Evolutionary conservation across 148 eudicot genomes (phyloP), one percentile per base, ranked within the genome.

Genomic region (Nepenthes mirabilis): DNA sequence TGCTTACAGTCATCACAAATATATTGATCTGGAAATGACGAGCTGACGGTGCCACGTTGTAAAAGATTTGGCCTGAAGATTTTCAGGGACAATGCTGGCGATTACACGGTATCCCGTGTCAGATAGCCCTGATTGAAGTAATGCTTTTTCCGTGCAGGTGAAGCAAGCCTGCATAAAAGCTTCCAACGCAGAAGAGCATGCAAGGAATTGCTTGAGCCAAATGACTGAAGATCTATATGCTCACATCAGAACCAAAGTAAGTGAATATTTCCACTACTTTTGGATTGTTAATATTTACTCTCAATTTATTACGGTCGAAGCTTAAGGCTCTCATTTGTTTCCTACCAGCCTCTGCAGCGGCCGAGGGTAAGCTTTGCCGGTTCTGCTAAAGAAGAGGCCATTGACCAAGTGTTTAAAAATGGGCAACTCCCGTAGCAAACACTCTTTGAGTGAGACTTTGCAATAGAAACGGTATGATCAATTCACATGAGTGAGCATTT

Each of bases 221-320:
- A 78, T 83, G 88, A 73, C 69, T 32, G 65, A 56, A 61, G 93
- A 86, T 68, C 83, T 86, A 33, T 68, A 12, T 47, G 65, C 64
- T 59, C 88, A 86, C 47, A 78, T 80, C 74, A 76, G 93, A 73
- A 79, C 56, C 61, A 79, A 67, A 71, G 88, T 86, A 72, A 33
- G 61, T 53, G 6, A 58, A 43, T 9, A 36, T 59, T 55, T 43
- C n/a, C 35, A 10, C 23, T 23, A 12, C 11, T 10, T 14, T 34
- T 62, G 2, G 11, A 1, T 13, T 62, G 37, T 37, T 56, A n/a
- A 1, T 45, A 36, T 47, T 45, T 45, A 5, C 33, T 61, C 23
- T 8, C 55, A 36, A 53, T 32, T 37, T 53, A 36, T 40, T 64
- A 11, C 12, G 5, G 12, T 40, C 32, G 5, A 34, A 7, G 48